Percentiles rank a stretch among this genome's conserved stretches.
These are phyloP conservation scores for Torulaspora indica DNA, from an alignment of 805 yeast species.

Conservation along the genomic window DNA sequence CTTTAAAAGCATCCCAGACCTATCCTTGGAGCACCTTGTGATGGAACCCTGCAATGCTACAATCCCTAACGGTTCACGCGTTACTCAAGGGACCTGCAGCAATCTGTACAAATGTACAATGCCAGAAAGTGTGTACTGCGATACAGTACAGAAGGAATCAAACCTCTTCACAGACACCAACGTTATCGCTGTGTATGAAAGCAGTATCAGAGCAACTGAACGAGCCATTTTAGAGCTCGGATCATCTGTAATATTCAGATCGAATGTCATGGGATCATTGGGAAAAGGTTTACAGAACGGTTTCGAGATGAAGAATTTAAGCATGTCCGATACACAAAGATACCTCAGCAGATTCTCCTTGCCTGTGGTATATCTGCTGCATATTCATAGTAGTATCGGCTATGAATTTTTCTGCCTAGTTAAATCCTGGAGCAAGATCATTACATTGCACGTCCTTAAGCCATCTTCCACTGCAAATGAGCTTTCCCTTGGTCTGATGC, in stretches of 20 bases:
- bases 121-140: slow-evolving; percentile 58
- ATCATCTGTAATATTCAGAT: slow-evolving; percentile 61
- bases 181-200: slow-evolving; percentile 70
- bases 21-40: slow-evolving; percentile 46
- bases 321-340: slow-evolving; percentile 42
- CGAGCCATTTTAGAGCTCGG: slow-evolving; percentile 80
- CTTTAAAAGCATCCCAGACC: slow-evolving; percentile 47
- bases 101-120: slow-evolving; percentile 59
- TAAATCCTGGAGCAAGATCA: slow-evolving; percentile 54
- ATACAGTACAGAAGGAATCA: slow-evolving; percentile 53
- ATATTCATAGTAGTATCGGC: slow-evolving; percentile 58
- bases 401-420: slow-evolving; percentile 70
- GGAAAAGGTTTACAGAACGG: slow-evolving; percentile 85
- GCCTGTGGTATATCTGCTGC: slow-evolving; percentile 61
- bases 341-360: slow-evolving; percentile 55
- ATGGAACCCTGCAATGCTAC: slow-evolving; percentile 55
- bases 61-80: slow-evolving; percentile 60
- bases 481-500: slow-evolving; percentile 32
- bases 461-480: slow-evolving; percentile 63
- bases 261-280: slow-evolving; percentile 69
- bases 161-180: slow-evolving; percentile 59
- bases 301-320: slow-evolving; percentile 58
- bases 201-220: slow-evolving; percentile 60
- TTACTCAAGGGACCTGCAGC: slow-evolving; percentile 39
- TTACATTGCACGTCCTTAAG: slow-evolving; percentile 54